A percentile compares a stretch with the other conserved stretches of the same genome.
phyloP scores from a whole-genome alignment of 768 basidiomycete genomes.

The Xanthoconium purpureum region DNA sequence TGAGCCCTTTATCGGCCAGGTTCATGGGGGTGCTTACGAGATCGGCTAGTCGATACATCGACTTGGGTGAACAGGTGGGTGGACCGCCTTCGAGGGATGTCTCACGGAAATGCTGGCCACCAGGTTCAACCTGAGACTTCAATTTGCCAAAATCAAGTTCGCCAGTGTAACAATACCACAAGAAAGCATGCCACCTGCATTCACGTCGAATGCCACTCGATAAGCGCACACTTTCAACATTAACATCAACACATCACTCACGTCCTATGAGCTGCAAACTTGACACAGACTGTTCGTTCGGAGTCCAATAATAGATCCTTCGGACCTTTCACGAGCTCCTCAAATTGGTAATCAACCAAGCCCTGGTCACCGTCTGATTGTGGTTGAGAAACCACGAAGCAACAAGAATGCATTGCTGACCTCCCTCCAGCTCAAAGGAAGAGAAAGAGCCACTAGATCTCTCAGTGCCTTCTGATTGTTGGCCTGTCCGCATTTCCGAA shows the following conservation, averaged over 20 bases:
- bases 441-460: constrained; percentile 3
- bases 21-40: constrained; percentile 20
- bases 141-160: constrained; percentile 13
- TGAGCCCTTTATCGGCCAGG: background rate
- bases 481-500: background rate
- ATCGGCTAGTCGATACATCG: constrained; percentile 35
- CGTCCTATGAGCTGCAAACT: constrained; percentile 19
- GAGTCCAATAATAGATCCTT: background rate
- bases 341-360: background rate
- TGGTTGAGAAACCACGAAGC: constrained; percentile 5
- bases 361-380: constrained; percentile 3
- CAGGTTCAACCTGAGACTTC: constrained; percentile 13
- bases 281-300: constrained; percentile 1
- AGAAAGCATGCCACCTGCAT: constrained; percentile 22
- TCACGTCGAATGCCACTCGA: background rate
- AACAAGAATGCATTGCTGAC: background rate
- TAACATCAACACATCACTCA: background rate
- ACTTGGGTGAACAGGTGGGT: constrained; percentile 34
- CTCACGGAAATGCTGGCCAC: background rate
- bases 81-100: background rate
- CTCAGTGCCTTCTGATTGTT: background rate
- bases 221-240: background rate
- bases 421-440: constrained; percentile 8
- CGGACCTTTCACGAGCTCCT: constrained; percentile 7
- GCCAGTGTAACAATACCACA: constrained; percentile 28